Evolutionary conservation across 2,329 filamentous ascomycete genomes (phyloP).

Genomic region (Apiospora marii): DNA sequence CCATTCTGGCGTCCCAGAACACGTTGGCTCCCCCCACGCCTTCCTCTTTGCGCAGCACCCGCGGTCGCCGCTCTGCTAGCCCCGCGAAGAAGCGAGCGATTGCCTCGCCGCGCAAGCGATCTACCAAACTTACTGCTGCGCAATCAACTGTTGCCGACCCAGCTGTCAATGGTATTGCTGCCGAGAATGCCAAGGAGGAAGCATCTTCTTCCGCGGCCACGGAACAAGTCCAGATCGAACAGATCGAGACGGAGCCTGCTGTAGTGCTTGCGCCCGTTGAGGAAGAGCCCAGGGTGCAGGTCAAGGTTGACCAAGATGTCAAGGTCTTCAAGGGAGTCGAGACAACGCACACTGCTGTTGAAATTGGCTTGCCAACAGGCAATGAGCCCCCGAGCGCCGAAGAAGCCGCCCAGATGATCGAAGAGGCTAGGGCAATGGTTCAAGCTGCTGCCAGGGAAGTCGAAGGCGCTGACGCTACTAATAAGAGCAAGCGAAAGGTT

Average conservation of each 20-base stretch:
- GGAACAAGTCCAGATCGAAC: conserved; percentile 51
- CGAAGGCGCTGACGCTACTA: conserved; percentile 48
- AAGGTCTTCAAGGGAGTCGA: conserved; percentile 63
- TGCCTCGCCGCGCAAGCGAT: conserved; percentile 64
- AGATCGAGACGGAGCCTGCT: conserved; percentile 58
- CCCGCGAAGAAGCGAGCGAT: conserved; percentile 61
- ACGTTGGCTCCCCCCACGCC: conserved; percentile 59
- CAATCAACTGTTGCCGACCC: conserved; percentile 36
- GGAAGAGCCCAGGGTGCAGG: conserved; percentile 68
- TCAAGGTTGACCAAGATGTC: conserved; percentile 71
- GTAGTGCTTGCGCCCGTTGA: conserved; percentile 60
- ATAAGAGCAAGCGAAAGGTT: conserved; percentile 76
- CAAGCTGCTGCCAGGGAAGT: conserved; percentile 60
- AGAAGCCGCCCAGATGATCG: conserved; percentile 83
- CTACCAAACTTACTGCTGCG: conserved; percentile 47
- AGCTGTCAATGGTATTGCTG: not conserved
- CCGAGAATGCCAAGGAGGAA: conserved; percentile 37
- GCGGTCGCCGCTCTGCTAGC: conserved; percentile 64
- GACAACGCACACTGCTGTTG: conserved; percentile 75
- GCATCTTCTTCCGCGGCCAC: conserved; percentile 41
- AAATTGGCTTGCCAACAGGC: conserved; percentile 75
- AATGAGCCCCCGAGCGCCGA: conserved; percentile 74
- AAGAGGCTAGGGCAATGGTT: conserved; percentile 88
- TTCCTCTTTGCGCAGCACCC: conserved; percentile 53
- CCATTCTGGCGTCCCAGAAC: conserved; percentile 52